These are phyloP conservation scores for Rauvolfia tetraphylla DNA, from an alignment of 257 asterid species.

Conservation along the genomic window DNA sequence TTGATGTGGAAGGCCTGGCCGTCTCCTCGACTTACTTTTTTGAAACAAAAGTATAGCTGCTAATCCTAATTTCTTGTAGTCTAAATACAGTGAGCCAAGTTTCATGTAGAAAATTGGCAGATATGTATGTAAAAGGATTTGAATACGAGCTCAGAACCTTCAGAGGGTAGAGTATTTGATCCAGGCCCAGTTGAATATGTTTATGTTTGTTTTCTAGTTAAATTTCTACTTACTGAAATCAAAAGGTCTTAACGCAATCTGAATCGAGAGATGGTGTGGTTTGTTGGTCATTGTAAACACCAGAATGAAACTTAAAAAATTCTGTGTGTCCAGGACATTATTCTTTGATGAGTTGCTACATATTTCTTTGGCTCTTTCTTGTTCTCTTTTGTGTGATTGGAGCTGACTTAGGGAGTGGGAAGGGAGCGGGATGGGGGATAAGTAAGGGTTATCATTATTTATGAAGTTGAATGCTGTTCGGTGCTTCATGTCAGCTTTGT, in stretches of 20 bases:
- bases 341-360: not conserved
- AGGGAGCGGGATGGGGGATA: not conserved
- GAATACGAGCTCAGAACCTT: not conserved
- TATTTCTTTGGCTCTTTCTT: not conserved
- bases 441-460: not conserved
- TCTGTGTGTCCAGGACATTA: not conserved
- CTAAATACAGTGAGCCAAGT: not conserved
- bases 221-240: not conserved
- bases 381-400: not conserved
- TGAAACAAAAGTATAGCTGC: conserved; percentile 61
- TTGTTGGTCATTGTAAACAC: no score
- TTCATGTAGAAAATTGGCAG: not conserved
- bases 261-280: no score
- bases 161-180: not conserved
- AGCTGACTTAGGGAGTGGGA: not conserved
- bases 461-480: not conserved
- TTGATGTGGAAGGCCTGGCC: conserved; percentile 76
- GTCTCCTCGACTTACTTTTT: conserved; percentile 80
- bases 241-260: not conserved
- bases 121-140: not conserved
- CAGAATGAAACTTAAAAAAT: no score
- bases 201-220: not conserved
- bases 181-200: not conserved
- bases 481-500: not conserved
- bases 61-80: not conserved